These are phyloP conservation scores for Plasmodium gaboni DNA, from an alignment of 169 alveolate species.

Conservation along the genomic window DNA sequence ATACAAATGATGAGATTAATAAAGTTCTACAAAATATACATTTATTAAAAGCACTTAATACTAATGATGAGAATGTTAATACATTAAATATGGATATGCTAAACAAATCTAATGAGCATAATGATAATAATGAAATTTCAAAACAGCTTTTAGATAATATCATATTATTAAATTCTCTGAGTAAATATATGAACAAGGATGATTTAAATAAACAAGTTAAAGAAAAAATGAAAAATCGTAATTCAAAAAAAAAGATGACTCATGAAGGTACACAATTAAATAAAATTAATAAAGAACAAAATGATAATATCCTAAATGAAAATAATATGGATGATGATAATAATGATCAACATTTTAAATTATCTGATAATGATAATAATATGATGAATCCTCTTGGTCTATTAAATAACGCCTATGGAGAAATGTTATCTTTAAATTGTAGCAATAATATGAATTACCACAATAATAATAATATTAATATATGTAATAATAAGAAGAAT, in stretches of 20 bases:
- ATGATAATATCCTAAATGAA: neutral
- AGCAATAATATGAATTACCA: neutral
- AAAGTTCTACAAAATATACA: constrained; percentile 3
- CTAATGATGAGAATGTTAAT: neutral
- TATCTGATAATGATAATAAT: too few relatives aligned
- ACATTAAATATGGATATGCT: neutral
- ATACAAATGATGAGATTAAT: constrained; percentile 5
- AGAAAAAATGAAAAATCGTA: constrained; percentile 1
- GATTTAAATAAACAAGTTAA: neutral
- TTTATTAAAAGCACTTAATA: neutral
- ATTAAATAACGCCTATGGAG: too few relatives aligned
- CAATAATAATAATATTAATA: too few relatives aligned
- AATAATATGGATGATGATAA: neutral
- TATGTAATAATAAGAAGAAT: too few relatives aligned
- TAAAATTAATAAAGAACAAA: neutral
- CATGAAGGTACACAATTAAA: neutral
- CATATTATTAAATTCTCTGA: constrained; percentile 5
- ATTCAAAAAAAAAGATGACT: constrained; percentile 1
- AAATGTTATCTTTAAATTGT: too few relatives aligned
- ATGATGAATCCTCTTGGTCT: too few relatives aligned
- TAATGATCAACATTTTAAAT: neutral
- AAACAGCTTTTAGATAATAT: constrained; percentile 21
- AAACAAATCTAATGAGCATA: neutral
- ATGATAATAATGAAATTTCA: constrained; percentile 10
- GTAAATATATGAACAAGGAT: neutral